Conservation (phyloP, 1,139 yeast genomes). For the Hemisphaericaspora subhashii region DNA sequence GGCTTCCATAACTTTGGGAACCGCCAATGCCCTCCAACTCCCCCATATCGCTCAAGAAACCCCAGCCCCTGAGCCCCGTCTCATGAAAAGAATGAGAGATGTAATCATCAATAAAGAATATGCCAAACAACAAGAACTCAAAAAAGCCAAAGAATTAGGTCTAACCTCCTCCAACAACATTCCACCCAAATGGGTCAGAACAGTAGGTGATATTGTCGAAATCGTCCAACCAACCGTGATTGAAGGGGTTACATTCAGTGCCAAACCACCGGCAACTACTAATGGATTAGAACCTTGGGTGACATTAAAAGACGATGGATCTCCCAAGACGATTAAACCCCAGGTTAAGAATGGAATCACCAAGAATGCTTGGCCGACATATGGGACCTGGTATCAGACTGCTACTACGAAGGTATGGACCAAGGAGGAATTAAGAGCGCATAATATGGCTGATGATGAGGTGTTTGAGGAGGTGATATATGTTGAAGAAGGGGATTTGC, state of each 20-base stretch:
- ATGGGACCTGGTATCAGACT: constrained; percentile 74
- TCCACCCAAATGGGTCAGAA: constrained; percentile 73
- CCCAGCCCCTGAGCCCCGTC: constrained; percentile 9
- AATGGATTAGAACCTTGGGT: constrained; percentile 82
- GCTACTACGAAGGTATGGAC: constrained; percentile 57
- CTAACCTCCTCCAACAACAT: constrained; percentile 13
- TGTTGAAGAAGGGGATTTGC: constrained; percentile 65
- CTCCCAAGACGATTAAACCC: constrained; percentile 79
- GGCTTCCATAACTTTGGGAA: constrained; percentile 10
- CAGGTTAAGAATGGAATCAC: constrained; percentile 69
- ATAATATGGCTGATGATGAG: constrained; percentile 64
- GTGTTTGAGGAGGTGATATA: constrained; percentile 52
- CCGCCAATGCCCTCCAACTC: constrained; percentile 13
- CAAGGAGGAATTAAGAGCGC: constrained; percentile 66
- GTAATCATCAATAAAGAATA: constrained; percentile 45
- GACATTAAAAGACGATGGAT: constrained; percentile 70
- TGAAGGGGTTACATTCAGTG: constrained; percentile 78
- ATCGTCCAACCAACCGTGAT: constrained; percentile 80
- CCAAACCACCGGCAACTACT: constrained; percentile 66
- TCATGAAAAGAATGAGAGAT: constrained; percentile 36
- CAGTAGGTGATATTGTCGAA: constrained; percentile 59
- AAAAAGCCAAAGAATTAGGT: constrained; percentile 10
- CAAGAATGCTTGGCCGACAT: constrained; percentile 66
- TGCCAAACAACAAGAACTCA: constrained; percentile 26
- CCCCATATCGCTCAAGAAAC: constrained; percentile 14